Evolutionary conservation across 2,329 filamentous ascomycete genomes (phyloP).

Genomic region (Ophiosphaerella narmari): DNA sequence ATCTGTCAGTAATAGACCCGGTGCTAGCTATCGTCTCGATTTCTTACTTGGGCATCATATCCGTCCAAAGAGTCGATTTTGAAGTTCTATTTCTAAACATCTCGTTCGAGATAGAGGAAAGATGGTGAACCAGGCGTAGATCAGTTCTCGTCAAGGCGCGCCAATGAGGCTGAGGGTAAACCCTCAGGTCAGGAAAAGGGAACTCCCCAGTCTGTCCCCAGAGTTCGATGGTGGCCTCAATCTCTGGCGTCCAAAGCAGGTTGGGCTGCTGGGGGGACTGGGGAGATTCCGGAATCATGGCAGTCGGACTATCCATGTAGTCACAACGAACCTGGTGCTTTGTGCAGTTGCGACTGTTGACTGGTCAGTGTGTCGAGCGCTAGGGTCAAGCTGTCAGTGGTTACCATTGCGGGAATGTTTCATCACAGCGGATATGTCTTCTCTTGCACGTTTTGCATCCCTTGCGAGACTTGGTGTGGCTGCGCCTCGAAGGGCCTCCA

Average conservation of each 20-base stretch:
- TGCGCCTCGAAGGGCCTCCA: conserved; percentile 86
- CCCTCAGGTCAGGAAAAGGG: conserved; percentile 79
- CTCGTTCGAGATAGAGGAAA: conserved; percentile 83
- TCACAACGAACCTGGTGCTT: conserved; percentile 99
- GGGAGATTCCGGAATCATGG: conserved; percentile 62
- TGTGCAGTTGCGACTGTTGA: conserved; percentile 85
- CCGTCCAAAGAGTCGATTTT: conserved; percentile 88
- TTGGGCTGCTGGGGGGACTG: conserved; percentile 60
- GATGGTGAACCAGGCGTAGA: conserved; percentile 86
- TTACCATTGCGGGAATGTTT: conserved; percentile 97
- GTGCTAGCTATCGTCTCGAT: neutral
- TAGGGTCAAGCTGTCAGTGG: conserved; percentile 24
- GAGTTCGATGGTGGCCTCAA: conserved; percentile 77
- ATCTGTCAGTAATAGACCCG: conserved; percentile 29
- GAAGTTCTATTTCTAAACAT: conserved; percentile 77
- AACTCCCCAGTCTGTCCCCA: conserved; percentile 87
- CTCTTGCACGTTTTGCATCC: conserved; percentile 98
- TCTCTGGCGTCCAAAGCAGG: conserved; percentile 84
- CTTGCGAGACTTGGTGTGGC: conserved; percentile 98
- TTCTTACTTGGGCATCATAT: conserved; percentile 83
- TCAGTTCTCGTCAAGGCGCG: conserved; percentile 76
- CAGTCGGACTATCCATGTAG: conserved; percentile 84
- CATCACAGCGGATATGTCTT: conserved; percentile 96
- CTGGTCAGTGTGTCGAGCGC: conserved; percentile 22
- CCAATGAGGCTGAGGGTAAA: conserved; percentile 76